Percentiles rank a stretch among this genome's conserved stretches.
Conservation (phyloP, 192 early-diverging fungal genomes). For the Linderina pennispora region DNA sequence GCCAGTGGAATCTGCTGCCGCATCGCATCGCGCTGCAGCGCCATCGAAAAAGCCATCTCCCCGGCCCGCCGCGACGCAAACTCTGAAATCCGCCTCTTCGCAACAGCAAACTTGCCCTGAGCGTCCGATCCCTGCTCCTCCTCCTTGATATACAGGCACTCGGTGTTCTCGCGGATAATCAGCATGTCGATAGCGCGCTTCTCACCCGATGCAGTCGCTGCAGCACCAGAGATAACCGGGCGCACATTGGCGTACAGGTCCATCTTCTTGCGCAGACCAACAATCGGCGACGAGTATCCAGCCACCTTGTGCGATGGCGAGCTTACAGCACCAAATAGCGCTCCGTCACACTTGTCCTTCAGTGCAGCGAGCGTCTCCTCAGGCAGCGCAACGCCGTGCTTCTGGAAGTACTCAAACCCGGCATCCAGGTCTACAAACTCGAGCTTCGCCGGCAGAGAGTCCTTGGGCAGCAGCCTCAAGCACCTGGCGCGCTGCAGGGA, state of each 20-base stretch:
- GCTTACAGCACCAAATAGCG: constrained; percentile 95
- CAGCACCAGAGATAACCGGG: constrained; percentile 74
- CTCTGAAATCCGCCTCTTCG: constrained; percentile 89
- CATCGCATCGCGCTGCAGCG: constrained; percentile 67
- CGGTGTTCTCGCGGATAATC: constrained; percentile 97
- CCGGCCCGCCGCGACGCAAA: constrained; percentile 81
- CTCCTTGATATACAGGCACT: constrained; percentile 69
- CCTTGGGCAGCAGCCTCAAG: constrained; percentile 67
- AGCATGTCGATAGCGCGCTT: constrained; percentile 85
- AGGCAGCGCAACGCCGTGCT: constrained; percentile 88
- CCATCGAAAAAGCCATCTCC: constrained; percentile 90
- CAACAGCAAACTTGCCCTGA: constrained; percentile 59
- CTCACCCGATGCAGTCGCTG: constrained; percentile 40
- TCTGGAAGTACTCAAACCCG: constrained; percentile 94
- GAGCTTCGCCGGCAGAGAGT: constrained; percentile 52
- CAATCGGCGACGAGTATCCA: constrained; percentile 97
- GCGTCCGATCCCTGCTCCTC: constrained; percentile 48
- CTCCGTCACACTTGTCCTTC: constrained; percentile 82
- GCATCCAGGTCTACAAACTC: constrained; percentile 83
- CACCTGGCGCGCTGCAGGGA: constrained; percentile 88
- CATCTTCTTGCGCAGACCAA: constrained; percentile 89
- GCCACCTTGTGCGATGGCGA: constrained; percentile 98
- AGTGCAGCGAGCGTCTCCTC: constrained; percentile 76
- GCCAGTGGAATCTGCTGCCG: constrained; percentile 50
- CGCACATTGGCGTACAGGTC: constrained; percentile 98